Evolutionary conservation across 1,284 basidiomycete species (phyloP).

Genomic region (Paramarasmius palmivorus): DNA sequence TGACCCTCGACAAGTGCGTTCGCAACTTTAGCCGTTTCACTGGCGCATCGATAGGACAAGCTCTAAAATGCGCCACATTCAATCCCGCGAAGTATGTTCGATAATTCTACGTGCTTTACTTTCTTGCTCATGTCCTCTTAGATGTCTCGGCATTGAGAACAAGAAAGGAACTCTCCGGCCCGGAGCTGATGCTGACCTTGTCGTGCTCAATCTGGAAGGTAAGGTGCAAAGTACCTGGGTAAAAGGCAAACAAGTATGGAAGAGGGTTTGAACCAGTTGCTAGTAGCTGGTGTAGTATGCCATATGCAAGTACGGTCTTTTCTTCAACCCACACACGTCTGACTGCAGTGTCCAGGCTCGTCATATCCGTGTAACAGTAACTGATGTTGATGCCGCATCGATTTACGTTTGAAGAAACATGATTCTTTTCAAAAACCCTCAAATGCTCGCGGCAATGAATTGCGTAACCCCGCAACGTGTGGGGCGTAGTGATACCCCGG

Average conservation of each 20-base stretch:
- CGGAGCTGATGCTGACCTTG: slow-evolving; percentile 84
- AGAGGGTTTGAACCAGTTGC: slow-evolving; percentile 12
- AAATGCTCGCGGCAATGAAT: no score
- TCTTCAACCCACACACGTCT: no score
- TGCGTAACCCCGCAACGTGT: no score
- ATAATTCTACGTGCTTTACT: slow-evolving; percentile 2
- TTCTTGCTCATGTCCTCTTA: slow-evolving; percentile 22
- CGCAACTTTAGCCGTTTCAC: slow-evolving; percentile 85
- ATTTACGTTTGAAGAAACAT: no score
- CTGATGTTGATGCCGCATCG: no score
- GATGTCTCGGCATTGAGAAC: slow-evolving; percentile 77
- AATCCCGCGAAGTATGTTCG: slow-evolving; percentile 72
- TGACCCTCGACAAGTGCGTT: slow-evolving; percentile 82
- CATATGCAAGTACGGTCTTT: no score
- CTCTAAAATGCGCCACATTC: slow-evolving; percentile 82
- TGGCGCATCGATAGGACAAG: slow-evolving; percentile 77
- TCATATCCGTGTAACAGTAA: no score
- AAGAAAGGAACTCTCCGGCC: slow-evolving; percentile 78
- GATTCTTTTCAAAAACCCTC: no score
- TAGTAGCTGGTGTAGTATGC: no score
- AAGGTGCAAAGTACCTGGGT: slow-evolving; percentile 81
- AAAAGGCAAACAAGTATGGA: slow-evolving; percentile 73
- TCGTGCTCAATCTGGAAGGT: slow-evolving; percentile 71
- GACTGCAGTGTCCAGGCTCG: no score
- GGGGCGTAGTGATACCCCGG: no score